Conservation (phyloP, 2,329 filamentous ascomycete species). For the Delphinella strobiligena region DNA sequence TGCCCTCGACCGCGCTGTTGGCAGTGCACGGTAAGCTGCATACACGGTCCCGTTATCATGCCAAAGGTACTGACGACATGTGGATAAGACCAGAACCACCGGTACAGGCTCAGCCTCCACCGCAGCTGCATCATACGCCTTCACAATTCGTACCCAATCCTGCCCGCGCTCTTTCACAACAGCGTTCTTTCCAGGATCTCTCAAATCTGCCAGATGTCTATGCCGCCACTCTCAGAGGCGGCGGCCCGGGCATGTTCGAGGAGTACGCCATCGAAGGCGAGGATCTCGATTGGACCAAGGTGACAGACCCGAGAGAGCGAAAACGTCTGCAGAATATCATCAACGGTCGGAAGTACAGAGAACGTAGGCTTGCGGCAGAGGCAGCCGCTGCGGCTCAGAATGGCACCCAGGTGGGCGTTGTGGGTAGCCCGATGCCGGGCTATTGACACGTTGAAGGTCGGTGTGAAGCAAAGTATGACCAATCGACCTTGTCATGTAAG, state of each 20-base stretch:
- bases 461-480: too few species aligned
- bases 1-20: slow-evolving; percentile 28
- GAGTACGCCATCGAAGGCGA: slow-evolving; percentile 26
- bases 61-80: neutral
- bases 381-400: slow-evolving; percentile 3
- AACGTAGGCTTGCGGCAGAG: slow-evolving; percentile 19
- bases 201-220: slow-evolving; percentile 10
- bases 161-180: slow-evolving; percentile 5
- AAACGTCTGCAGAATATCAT: slow-evolving; percentile 27
- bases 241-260: slow-evolving; percentile 11
- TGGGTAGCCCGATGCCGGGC: neutral
- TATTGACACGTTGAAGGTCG: neutral
- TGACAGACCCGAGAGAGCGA: slow-evolving; percentile 24
- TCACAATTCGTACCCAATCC: slow-evolving; percentile 10
- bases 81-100: slow-evolving; percentile 3
- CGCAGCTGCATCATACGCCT: slow-evolving; percentile 2
- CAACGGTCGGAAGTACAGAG: slow-evolving; percentile 27
- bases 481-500: too few species aligned
- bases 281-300: slow-evolving; percentile 27
- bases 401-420: neutral
- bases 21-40: slow-evolving; percentile 9
- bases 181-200: slow-evolving; percentile 4
- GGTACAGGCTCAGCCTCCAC: neutral
- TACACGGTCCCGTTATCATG: slow-evolving; percentile 11
- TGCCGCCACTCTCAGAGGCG: slow-evolving; percentile 11